Evolutionary conservation across 768 basidiomycete genomes (phyloP), one percentile per base, ranked within the genome.

Genomic region (Clathrus columnatus): DNA sequence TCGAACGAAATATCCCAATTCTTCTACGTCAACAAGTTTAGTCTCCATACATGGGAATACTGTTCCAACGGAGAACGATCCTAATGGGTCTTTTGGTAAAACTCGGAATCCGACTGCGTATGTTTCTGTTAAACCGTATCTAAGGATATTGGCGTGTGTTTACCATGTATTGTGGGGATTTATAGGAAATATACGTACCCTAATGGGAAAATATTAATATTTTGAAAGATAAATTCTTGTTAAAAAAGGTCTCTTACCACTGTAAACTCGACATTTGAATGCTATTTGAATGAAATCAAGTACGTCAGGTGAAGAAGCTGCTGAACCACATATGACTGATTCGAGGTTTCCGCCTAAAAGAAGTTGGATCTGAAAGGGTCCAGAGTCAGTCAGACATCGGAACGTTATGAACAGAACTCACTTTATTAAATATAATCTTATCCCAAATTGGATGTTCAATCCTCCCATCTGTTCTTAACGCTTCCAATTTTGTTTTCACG

Each of bases 71-170:
- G 86, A 87, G 11, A 95, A 93, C 51, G 78, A 77, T 11, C 80
- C 75, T 10, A 69, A 70, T 5, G 81, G 72, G 65, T 96, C 93
- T 49, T 71, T 70, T 1, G 74, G 72, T 69, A 79, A 75, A 17
- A 73, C 72, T 55, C 78, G 81, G 6, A 80, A 69, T 51, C 78
- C 82, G 41, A 78, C 76, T 7, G 81, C 91, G 52, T 77, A 76
- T 57, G 83, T 89, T 73, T 97, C 94, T 0, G 94, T 96, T 83
- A 92, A 83, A 42, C 92, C 93, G 66, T 88, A 93, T 51, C 80
- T 84, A n/a, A n/a, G n/a, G n/a, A n/a, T n/a, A n/a, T n/a, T n/a
- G n/a, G n/a, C n/a, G n/a, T n/a, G n/a, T n/a, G n/a, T n/a, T n/a
- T n/a, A n/a, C n/a, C n/a, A n/a, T n/a, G 67, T 42, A 56, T 7